Percentiles rank a stretch among this genome's conserved stretches.
Evolutionary conservation across 148 eudicot species (phyloP).

Genomic region (Silene conica): DNA sequence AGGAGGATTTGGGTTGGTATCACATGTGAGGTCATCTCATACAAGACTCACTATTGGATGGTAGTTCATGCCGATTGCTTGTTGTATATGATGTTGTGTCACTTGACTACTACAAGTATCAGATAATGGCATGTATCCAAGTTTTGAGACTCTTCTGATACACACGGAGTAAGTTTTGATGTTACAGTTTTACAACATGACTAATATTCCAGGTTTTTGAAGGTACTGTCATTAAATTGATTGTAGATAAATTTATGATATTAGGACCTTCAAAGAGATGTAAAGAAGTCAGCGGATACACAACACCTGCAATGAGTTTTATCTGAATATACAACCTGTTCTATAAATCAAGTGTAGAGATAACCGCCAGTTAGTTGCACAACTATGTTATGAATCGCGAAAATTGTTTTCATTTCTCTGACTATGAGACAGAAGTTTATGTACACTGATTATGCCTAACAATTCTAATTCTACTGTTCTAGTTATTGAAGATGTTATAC

Average conservation of each 20-base stretch:
- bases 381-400: background rate
- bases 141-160: background rate
- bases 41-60: background rate
- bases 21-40: background rate
- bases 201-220: no score
- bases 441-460: conserved; percentile 2
- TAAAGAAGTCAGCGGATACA: background rate
- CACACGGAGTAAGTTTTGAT: background rate
- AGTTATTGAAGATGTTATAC: background rate
- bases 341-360: background rate
- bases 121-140: background rate
- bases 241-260: background rate
- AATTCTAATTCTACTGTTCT: background rate
- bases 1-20: no score
- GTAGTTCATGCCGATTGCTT: background rate
- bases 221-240: background rate
- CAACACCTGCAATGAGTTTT: no score
- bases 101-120: background rate
- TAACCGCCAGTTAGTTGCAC: background rate
- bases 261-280: background rate
- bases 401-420: background rate
- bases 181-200: background rate
- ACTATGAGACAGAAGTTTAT: background rate
- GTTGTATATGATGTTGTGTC: background rate
- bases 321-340: background rate